These are phyloP conservation scores for Meredithiella fracta DNA, from an alignment of 2,329 filamentous ascomycete genomes.

Conservation along the genomic window DNA sequence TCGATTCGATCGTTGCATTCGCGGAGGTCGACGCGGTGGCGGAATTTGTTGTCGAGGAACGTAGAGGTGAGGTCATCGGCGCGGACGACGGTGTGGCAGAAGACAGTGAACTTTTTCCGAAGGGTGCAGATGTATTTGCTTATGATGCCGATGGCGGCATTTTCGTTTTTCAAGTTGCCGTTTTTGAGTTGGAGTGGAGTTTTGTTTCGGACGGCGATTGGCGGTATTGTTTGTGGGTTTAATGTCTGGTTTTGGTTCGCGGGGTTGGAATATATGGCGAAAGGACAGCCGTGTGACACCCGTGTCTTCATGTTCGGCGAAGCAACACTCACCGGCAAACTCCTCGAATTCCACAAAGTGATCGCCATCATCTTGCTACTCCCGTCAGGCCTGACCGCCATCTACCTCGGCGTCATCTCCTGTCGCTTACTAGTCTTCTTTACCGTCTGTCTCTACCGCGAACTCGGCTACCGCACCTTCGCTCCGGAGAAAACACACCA, in stretches of 20 bases:
- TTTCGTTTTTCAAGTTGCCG: slow-evolving; percentile 10
- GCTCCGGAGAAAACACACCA: background rate
- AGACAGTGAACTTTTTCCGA: background rate
- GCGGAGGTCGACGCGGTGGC: background rate
- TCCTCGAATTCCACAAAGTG: slow-evolving; percentile 3
- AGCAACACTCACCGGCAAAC: background rate
- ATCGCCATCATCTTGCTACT: slow-evolving; percentile 1
- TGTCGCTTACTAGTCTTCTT: slow-evolving; percentile 7
- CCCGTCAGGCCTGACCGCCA: background rate
- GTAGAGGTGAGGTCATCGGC: background rate
- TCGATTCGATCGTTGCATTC: background rate
- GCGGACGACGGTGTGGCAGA: background rate
- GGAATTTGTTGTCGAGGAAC: background rate
- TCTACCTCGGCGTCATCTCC: slow-evolving; percentile 9
- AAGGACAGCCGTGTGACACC: slow-evolving; percentile 8
- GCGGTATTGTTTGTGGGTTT: slow-evolving; percentile 9
- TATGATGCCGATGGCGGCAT: slow-evolving; percentile 10
- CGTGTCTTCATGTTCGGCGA: slow-evolving; percentile 9
- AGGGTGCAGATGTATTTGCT: slow-evolving; percentile 3
- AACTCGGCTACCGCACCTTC: slow-evolving; percentile 2
- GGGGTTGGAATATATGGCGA: slow-evolving; percentile 8
- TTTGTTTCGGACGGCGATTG: slow-evolving; percentile 9
- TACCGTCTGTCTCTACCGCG: slow-evolving; percentile 9
- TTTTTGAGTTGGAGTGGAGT: slow-evolving; percentile 9
- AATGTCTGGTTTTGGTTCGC: slow-evolving; percentile 12